Base-by-base conservation (phyloP, 345 rosid genomes). In the Capsella bursapastoris region DNA sequence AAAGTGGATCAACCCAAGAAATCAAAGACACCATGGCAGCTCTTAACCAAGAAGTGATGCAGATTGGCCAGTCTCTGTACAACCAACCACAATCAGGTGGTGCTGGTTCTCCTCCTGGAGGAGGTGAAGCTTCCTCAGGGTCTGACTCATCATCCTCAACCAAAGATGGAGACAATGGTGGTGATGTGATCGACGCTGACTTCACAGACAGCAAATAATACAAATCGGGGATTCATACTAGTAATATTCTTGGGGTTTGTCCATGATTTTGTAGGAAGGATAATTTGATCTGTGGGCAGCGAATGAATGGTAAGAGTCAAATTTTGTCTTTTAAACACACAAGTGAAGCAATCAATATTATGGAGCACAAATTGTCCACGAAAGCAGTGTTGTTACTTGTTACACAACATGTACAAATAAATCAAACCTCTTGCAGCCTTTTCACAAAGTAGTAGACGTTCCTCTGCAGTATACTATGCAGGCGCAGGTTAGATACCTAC, bases 1-100 rank as follows among this genome's bases (percentile, higher is more conserved):
- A 79, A 4, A 89, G 79, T 5, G 96, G 85, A 13, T 67, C 91
- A 10, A 94, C 97, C 7, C 97, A 94, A 81, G 81, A 53, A 1
- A 91, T 94, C 50, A 94, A 91, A 77, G 97, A 91, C 3, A 77
- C 95, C 15, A 88, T 91, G 87, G 83, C 97, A 58, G 90, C 93
- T 3, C 87, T 94, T 11, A 94, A 94, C 81, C 96, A 90, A 71
- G 98, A 94, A 80, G 97, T 90, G 49, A 91, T 94, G 96, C 97
- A 94, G 79, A 83, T 94, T 25, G 97, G 98, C 12, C 98, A 88
- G 75, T 90, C 93, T 13, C 87, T 94, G 0, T 94, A 92, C 86
- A 94, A 87, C 86, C 97, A 90, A 69, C 95, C 95, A 0, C 93
- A 94, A 11, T 84, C 90, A 10, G 64, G 84, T 22, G 80, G 81